These are phyloP conservation scores for Nemania diffusa DNA, from an alignment of 2,329 filamentous ascomycete species.

Conservation along the genomic window DNA sequence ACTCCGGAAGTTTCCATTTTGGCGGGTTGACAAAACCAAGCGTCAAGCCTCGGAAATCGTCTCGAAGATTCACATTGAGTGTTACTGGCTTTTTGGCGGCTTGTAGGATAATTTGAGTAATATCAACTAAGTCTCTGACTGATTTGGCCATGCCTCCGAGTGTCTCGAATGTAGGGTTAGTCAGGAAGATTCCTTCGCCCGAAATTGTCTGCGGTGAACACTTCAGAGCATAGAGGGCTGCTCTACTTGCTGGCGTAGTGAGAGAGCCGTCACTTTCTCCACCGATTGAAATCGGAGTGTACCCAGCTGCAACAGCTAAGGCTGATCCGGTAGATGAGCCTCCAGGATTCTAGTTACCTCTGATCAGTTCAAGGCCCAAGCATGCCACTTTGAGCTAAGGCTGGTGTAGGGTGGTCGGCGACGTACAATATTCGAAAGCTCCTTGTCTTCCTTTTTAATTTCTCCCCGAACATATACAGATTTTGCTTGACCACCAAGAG, in stretches of 20 bases:
- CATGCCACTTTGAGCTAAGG: not conserved
- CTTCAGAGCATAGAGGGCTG: not conserved
- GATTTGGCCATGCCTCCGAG: not conserved
- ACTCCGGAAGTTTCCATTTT: not conserved
- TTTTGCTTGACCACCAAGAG: not conserved
- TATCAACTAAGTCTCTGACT: not conserved
- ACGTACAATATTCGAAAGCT: not conserved
- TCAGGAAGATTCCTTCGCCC: not conserved
- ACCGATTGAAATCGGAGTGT: not conserved
- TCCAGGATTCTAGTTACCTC: not conserved
- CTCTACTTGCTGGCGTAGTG: not conserved
- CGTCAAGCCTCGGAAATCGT: not conserved
- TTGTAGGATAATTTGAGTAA: not conserved
- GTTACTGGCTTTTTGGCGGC: not conserved
- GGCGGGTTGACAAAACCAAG: not conserved
- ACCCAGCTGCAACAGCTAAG: not conserved
- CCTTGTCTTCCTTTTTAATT: not conserved
- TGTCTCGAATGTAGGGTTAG: not conserved
- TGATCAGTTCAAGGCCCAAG: not conserved
- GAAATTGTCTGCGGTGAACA: not conserved
- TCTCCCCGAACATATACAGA: not conserved
- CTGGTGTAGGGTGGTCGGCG: not conserved
- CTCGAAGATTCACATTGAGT: not conserved
- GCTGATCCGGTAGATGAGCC: not conserved
- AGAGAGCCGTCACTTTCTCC: not conserved